Conservation (phyloP, 331 rosid species). For the Saraca asoca region DNA sequence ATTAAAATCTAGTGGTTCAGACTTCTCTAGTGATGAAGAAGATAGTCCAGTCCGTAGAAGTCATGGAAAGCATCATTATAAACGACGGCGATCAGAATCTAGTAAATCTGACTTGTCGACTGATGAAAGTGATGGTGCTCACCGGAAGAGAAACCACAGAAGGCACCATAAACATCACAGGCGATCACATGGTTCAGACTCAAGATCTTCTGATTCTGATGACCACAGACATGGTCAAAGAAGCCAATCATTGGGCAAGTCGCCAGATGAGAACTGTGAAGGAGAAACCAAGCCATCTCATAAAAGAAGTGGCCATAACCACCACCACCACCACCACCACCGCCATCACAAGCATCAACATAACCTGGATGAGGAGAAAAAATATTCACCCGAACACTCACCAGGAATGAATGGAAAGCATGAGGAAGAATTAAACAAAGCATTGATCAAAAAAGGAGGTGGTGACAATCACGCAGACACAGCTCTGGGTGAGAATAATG, state of each 20-base stretch:
- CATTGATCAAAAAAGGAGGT: neutral
- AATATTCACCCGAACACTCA: neutral
- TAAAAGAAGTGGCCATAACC: constrained; percentile 26
- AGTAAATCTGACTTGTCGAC: constrained; percentile 45
- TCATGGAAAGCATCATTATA: constrained; percentile 50
- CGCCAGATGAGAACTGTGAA: constrained; percentile 56
- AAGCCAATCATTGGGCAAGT: constrained; percentile 52
- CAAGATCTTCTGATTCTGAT: constrained; percentile 52
- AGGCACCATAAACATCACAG: constrained; percentile 54
- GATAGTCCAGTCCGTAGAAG: constrained; percentile 37
- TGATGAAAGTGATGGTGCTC: constrained; percentile 38
- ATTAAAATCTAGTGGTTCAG: constrained; percentile 39
- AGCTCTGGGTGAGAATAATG: neutral
- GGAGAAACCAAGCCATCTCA: constrained; percentile 37
- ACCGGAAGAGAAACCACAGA: constrained; percentile 39
- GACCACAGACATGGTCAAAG: constrained; percentile 22
- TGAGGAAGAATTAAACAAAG: neutral
- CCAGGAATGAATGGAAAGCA: constrained; percentile 3
- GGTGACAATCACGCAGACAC: neutral
- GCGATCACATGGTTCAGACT: constrained; percentile 44
- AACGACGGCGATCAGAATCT: constrained; percentile 41
- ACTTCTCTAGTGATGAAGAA: constrained; percentile 51
- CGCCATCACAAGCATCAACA: constrained; percentile 36
- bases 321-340: constrained; percentile 35
- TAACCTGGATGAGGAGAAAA: constrained; percentile 20